Evolutionary conservation across 2,329 filamentous ascomycete species (phyloP), one percentile per base, ranked within the genome.

Genomic region (Pseudocercospora macadamiae): DNA sequence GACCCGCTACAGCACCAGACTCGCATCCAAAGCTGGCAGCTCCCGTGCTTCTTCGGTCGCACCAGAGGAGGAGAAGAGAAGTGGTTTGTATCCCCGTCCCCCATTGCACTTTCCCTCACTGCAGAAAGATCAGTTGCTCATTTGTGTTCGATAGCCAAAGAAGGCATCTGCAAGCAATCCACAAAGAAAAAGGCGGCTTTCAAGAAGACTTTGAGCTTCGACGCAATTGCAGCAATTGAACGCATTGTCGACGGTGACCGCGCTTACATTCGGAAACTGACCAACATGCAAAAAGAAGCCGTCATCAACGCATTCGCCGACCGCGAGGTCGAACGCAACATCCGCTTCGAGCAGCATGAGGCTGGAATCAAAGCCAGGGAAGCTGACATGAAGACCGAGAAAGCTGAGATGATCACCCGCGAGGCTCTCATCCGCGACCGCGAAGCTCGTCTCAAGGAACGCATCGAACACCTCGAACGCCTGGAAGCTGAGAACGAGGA

Each of bases 261-360:
- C 60, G 34, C n/a, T 16, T 53, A 57, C 42, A 52, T 63, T 26
- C 18, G 47, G 12, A 36, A 12, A 57, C 62, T 64, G 56, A 64
- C 62, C 12, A 26, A 51, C 23, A 12, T 21, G 18, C 55, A 62
- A 60, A 60, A 64, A 64, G 56, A 60, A 14, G 62, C 56, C 19
- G 59, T 64, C 36, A 64, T 64, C 21, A 12, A 26, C 19, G 47
- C 52, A 30, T 55, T 64, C 23, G 47, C 49, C 39, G 52, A 56
- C 21, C 59, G 52, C 51, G 57, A 54, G 16, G 19, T 44, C 2
- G 16, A n/a, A n/a, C n/a, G n/a, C n/a, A n/a, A n/a, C n/a, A n/a
- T n/a, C n/a, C n/a, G n/a, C n/a, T n/a, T n/a, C n/a, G n/a, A n/a
- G n/a, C n/a, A n/a, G n/a, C n/a, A n/a, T n/a, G n/a, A n/a, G n/a